A percentile compares a stretch with the other conserved stretches of the same genome.
Conservation (phyloP, 768 basidiomycete genomes). For the Termitomyces sp. region DNA sequence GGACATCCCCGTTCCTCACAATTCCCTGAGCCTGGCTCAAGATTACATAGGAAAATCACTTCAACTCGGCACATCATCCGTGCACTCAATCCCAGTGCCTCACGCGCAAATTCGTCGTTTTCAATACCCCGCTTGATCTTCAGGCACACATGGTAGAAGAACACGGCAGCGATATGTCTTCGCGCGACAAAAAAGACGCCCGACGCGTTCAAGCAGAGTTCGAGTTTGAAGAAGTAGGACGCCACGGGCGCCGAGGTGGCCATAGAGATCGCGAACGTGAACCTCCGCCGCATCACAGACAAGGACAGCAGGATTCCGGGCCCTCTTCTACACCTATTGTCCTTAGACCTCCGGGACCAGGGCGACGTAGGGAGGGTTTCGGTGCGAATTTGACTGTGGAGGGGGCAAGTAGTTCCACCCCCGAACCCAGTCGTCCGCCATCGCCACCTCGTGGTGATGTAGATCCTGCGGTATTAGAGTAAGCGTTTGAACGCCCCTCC, state of each 20-base stretch:
- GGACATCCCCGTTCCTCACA: slow-evolving; percentile 16
- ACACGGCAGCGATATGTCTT: slow-evolving; percentile 71
- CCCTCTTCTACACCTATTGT: slow-evolving; percentile 8
- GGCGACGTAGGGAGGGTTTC: slow-evolving; percentile 62
- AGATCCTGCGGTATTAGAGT: slow-evolving; percentile 58
- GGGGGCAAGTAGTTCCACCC: slow-evolving; percentile 18
- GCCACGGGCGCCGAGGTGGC: slow-evolving; percentile 41
- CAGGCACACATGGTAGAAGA: slow-evolving; percentile 88
- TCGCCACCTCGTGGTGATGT: slow-evolving; percentile 40
- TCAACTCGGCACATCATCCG: slow-evolving; percentile 70
- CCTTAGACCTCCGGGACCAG: slow-evolving; percentile 23
- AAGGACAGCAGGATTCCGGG: slow-evolving; percentile 12
- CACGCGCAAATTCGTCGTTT: slow-evolving; percentile 92
- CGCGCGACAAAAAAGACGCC: slow-evolving; percentile 66
- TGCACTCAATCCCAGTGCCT: slow-evolving; percentile 74
- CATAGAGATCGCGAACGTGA: slow-evolving; percentile 41
- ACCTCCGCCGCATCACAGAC: slow-evolving; percentile 28
- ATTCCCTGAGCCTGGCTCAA: not conserved
- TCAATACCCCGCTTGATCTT: slow-evolving; percentile 81
- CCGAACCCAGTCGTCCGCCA: slow-evolving; percentile 29
- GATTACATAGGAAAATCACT: slow-evolving; percentile 62
- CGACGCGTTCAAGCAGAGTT: slow-evolving; percentile 71
- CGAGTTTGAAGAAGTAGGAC: slow-evolving; percentile 48
- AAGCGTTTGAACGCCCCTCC: slow-evolving; percentile 16
- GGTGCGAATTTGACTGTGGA: slow-evolving; percentile 50